phyloP scores from a whole-genome alignment of 495 filamentous ascomycete genomes.

The Neohortaea acidophila region DNA sequence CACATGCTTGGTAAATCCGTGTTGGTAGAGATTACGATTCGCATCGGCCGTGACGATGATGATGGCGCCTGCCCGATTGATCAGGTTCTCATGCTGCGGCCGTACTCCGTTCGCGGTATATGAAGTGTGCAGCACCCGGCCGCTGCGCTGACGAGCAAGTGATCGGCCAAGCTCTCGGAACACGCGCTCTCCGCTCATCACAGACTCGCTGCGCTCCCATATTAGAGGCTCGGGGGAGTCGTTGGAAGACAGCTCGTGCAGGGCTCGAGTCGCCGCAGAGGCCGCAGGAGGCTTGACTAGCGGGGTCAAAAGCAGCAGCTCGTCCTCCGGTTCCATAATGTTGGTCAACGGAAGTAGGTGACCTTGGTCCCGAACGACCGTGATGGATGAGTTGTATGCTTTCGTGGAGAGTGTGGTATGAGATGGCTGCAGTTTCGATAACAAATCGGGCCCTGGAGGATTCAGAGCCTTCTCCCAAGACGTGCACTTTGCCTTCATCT shows the following conservation, averaged over 20 bases:
- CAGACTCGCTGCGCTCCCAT: conserved; percentile 46
- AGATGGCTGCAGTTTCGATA: conserved; percentile 63
- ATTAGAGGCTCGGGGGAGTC: conserved; percentile 38
- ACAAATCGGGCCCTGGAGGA: conserved; percentile 51
- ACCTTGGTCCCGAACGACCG: conserved; percentile 70
- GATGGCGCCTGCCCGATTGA: conserved; percentile 69
- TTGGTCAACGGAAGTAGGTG: conserved; percentile 62
- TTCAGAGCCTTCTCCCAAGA: conserved; percentile 73
- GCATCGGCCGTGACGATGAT: conserved; percentile 82
- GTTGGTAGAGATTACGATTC: conserved; percentile 77
- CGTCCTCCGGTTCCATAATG: conserved; percentile 63
- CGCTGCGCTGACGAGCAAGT: conserved; percentile 63
- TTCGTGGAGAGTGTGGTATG: conserved; percentile 64
- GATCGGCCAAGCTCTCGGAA: conserved; percentile 73
- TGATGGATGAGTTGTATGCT: conserved; percentile 75
- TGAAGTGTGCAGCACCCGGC: conserved; percentile 73
- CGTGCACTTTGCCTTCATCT: conserved; percentile 61
- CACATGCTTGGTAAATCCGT: conserved; percentile 82
- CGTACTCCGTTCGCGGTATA: conserved; percentile 82
- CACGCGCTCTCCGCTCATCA: conserved; percentile 75
- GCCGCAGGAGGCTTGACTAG: conserved; percentile 75
- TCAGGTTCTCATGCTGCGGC: conserved; percentile 77
- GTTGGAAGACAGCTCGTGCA: conserved; percentile 31
- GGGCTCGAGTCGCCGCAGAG: conserved; percentile 49
- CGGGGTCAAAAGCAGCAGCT: conserved; percentile 67